A percentile compares a stretch with the other conserved stretches of the same genome.
Evolutionary conservation across 2,329 filamentous ascomycete genomes (phyloP).

Genomic region (Colletotrichum musicola): DNA sequence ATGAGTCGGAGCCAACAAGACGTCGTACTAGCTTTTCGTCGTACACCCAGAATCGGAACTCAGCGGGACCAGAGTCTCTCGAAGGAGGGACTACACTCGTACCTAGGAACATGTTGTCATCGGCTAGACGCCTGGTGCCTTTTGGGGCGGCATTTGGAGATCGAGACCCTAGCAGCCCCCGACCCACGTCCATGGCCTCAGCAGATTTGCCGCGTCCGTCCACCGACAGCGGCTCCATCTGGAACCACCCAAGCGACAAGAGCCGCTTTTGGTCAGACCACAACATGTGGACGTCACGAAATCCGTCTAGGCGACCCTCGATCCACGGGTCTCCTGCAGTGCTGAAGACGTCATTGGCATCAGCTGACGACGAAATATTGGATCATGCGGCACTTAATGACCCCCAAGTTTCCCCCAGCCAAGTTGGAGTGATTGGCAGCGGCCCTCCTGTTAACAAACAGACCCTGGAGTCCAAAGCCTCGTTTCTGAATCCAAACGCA

Average conservation of each 20-base stretch:
- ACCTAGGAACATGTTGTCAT: slow-evolving; percentile 43
- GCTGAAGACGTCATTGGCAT: slow-evolving; percentile 71
- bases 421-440: slow-evolving; percentile 83
- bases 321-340: slow-evolving; percentile 80
- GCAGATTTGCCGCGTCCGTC: slow-evolving; percentile 81
- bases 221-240: slow-evolving; percentile 82
- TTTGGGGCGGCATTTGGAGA: slow-evolving; percentile 65
- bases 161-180: slow-evolving; percentile 69
- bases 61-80: slow-evolving; percentile 59
- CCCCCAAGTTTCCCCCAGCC: slow-evolving; percentile 65
- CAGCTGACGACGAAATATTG: slow-evolving; percentile 74
- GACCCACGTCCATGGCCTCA: slow-evolving; percentile 77
- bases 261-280: slow-evolving; percentile 77
- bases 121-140: slow-evolving; percentile 58
- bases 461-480: slow-evolving; percentile 47
- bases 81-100: slow-evolving; percentile 44
- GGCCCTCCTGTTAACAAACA: slow-evolving; percentile 65
- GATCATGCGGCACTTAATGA: slow-evolving; percentile 68
- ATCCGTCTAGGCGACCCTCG: slow-evolving; percentile 84
- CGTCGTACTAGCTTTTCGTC: slow-evolving; percentile 69
- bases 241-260: slow-evolving; percentile 70
- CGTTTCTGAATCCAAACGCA: slow-evolving; percentile 84
- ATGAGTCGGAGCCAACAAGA: slow-evolving; percentile 66
- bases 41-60: slow-evolving; percentile 71
- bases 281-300: slow-evolving; percentile 68